Evolutionary conservation across 176 grass and related monocot species (phyloP).

Genomic region (Bolboschoenus planiculmis): DNA sequence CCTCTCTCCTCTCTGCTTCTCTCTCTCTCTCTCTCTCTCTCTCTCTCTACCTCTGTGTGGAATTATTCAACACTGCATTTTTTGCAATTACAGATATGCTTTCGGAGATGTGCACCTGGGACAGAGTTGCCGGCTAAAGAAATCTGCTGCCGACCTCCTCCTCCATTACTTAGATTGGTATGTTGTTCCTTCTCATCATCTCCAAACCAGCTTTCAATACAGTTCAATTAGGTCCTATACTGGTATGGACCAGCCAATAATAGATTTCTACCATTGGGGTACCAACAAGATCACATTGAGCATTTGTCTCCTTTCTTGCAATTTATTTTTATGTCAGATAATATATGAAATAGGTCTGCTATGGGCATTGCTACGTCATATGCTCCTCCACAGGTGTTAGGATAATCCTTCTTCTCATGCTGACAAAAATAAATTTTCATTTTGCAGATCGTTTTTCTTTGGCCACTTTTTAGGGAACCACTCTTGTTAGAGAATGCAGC

Average conservation of each 20-base stretch:
- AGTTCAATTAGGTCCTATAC: not conserved
- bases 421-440: not conserved
- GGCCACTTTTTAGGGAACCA: not conserved
- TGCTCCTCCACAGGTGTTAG: not conserved
- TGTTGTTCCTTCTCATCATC: not conserved
- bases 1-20: not conserved
- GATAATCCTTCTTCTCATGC: not conserved
- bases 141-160: slow-evolving; percentile 59
- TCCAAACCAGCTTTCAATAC: not conserved
- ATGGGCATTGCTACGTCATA: not conserved
- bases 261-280: not conserved
- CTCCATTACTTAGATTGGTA: slow-evolving; percentile 62
- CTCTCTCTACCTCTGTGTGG: not conserved
- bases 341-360: not conserved
- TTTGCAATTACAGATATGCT: slow-evolving; percentile 46
- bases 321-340: not conserved
- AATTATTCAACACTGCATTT: slow-evolving; percentile 10
- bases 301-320: not conserved
- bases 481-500: not conserved
- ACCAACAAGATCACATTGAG: not conserved
- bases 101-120: slow-evolving; percentile 94
- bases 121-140: slow-evolving; percentile 86
- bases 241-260: not conserved
- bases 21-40: not conserved
- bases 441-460: not conserved